Base-by-base conservation (phyloP, 2,329 filamentous ascomycete species). In the Ambrosiella beaveri region DNA sequence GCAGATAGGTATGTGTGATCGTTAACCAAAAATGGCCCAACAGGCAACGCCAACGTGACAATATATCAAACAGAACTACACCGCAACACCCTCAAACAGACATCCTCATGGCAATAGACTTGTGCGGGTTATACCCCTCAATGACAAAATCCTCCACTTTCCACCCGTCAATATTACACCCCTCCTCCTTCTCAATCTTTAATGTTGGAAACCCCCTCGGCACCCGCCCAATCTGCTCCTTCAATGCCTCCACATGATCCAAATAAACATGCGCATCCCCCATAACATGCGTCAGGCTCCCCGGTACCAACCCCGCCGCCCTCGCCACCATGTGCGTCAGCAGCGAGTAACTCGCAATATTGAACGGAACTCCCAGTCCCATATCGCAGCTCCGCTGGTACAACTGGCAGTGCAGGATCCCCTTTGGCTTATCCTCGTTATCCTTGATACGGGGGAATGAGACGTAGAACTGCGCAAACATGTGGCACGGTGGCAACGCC, bases 71-170 rank as follows among this genome's bases (percentile, higher is more conserved):
- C 40, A 41, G 8, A 41, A 11, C 40, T 12, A 41, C 40, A 27
- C 27, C 27, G 5, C 3, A 27, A 27, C 3, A 19, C 49, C n/a
- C 27, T 61, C 64, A 89, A 60, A 97, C 91, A 67, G 88, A 94
- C 93, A 98, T 98, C 74, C 97, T 96, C 93, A 98, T 98, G 50
- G 86, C 79, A 72, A 98, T 95, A 4, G 79, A 79, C 73, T 90
- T 91, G 69, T 96, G 88, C 59, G 93, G 91, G 54, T 90, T 80
- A 69, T 98, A 98, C 0, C 85, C 90, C 65, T 86, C 77, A 5
- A 98, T 79, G 60, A 85, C 82, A 68, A 98, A 91, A 61, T 98
- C 90, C 63, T 94, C 88, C 1, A 81, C 75, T 68, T 81, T 83
- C 89, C 93, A 97, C 1, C 88, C 88, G 68, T 98, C 93, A 65